A percentile compares a stretch with the other conserved stretches of the same genome.
Evolutionary conservation across 2,329 filamentous ascomycete genomes (phyloP).

Genomic region (Periconia macrospinosa): DNA sequence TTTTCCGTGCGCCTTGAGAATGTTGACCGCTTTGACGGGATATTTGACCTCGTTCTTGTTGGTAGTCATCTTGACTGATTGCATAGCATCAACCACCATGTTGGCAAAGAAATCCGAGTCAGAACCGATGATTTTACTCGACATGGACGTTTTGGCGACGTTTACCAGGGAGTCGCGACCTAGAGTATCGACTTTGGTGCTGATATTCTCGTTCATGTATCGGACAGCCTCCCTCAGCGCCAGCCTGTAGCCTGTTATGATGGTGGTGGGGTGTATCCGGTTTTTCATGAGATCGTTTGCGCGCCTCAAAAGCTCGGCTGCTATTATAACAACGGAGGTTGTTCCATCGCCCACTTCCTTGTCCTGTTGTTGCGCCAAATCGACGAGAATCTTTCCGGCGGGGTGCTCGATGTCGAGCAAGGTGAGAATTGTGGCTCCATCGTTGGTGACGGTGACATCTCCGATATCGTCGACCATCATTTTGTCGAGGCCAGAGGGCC

Average conservation of each 20-base stretch:
- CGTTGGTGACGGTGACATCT: slow-evolving; percentile 98
- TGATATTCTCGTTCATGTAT: slow-evolving; percentile 98
- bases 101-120: slow-evolving; percentile 97
- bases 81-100: slow-evolving; percentile 96
- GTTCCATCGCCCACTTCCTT: slow-evolving; percentile 99
- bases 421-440: slow-evolving; percentile 94
- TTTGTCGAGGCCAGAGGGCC: slow-evolving; percentile 95
- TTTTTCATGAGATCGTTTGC: slow-evolving; percentile 99
- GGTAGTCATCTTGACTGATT: slow-evolving; percentile 90
- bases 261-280: slow-evolving; percentile 98
- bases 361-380: slow-evolving; percentile 96
- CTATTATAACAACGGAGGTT: slow-evolving; percentile 96
- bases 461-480: slow-evolving; percentile 99
- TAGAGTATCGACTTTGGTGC: slow-evolving; percentile 89
- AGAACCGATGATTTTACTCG: slow-evolving; percentile 95
- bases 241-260: slow-evolving; percentile 96
- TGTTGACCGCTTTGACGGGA: slow-evolving; percentile 98
- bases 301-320: slow-evolving; percentile 87
- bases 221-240: slow-evolving; percentile 94
- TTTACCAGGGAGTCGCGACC: slow-evolving; percentile 88
- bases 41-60: slow-evolving; percentile 91
- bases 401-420: slow-evolving; percentile 97
- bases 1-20: slow-evolving; percentile 97
- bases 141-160: slow-evolving; percentile 99
- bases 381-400: slow-evolving; percentile 96